These are phyloP conservation scores for Starmerella ratchasimensis DNA, from an alignment of 805 yeast genomes.

Conservation along the genomic window DNA sequence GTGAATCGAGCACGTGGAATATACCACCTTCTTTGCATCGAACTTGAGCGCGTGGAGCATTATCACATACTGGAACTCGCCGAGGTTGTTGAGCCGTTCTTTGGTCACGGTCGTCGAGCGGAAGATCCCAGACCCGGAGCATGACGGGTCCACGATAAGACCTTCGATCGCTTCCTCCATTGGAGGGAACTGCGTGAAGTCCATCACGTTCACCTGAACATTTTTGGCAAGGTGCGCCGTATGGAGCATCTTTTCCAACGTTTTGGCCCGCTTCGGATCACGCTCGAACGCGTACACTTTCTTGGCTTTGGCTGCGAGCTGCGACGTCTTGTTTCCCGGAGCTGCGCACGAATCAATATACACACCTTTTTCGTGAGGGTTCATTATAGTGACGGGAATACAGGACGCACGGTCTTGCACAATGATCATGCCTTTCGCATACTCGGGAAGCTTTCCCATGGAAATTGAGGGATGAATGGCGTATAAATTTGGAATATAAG, in stretches of 20 bases:
- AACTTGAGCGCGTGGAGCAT: constrained; percentile 76
- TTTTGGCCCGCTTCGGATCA: constrained; percentile 57
- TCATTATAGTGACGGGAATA: constrained; percentile 77
- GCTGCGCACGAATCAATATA: constrained; percentile 95
- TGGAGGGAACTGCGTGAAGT: constrained; percentile 51
- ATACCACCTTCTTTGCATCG: constrained; percentile 60
- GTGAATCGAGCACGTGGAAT: constrained; percentile 92
- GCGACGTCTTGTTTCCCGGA: constrained; percentile 97
- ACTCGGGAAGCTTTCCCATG: constrained; percentile 53
- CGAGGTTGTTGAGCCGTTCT: constrained; percentile 53
- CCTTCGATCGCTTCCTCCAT: constrained; percentile 58
- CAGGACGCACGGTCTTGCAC: constrained; percentile 96
- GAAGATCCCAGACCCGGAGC: constrained; percentile 95
- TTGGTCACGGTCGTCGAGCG: constrained; percentile 25
- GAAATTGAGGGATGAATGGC: constrained; percentile 71
- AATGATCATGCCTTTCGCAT: constrained; percentile 62
- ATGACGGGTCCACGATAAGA: constrained; percentile 85
- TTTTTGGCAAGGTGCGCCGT: constrained; percentile 52
- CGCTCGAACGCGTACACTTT: constrained; percentile 65
- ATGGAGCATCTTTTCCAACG: constrained; percentile 60
- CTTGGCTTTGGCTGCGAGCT: constrained; percentile 54
- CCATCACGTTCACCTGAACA: constrained; percentile 35
- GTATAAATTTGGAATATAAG: constrained; percentile 56
- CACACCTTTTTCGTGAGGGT: constrained; percentile 32
- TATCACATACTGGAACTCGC: constrained; percentile 77